These are phyloP conservation scores for Calonectria montana DNA, from an alignment of 2,329 filamentous ascomycete species.

Conservation along the genomic window DNA sequence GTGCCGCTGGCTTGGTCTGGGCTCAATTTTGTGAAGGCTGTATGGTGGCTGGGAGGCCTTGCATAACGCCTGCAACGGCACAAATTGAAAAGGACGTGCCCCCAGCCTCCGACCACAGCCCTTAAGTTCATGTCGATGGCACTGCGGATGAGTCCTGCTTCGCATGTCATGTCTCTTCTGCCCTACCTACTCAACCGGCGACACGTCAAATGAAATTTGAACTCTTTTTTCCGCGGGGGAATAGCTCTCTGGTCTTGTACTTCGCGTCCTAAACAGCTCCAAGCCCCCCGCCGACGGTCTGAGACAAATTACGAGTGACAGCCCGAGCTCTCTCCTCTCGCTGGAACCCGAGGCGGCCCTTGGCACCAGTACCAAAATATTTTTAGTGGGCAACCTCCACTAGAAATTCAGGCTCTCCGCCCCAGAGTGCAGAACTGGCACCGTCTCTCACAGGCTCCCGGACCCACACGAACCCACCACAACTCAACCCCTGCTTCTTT, in stretches of 20 bases:
- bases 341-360: slow-evolving; percentile 7
- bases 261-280: neutral
- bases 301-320: slow-evolving; percentile 15
- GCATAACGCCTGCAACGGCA: neutral
- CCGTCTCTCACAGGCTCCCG: neutral
- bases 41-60: slow-evolving; percentile 17
- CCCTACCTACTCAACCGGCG: slow-evolving; percentile 2
- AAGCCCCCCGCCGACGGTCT: slow-evolving; percentile 1
- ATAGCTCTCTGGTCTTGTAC: neutral
- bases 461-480: neutral
- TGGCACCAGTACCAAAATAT: neutral
- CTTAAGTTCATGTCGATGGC: neutral
- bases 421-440: neutral
- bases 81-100: neutral
- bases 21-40: neutral
- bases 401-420: slow-evolving; percentile 7
- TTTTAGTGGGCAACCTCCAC: slow-evolving; percentile 17
- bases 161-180: neutral
- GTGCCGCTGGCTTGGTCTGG: slow-evolving; percentile 8
- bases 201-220: slow-evolving; percentile 10
- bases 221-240: neutral
- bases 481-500: slow-evolving; percentile 6
- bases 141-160: neutral
- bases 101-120: neutral
- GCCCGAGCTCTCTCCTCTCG: neutral